Evolutionary conservation across 2,329 filamentous ascomycete species (phyloP).

Genomic region (Ophidiomyces ophidiicola): DNA sequence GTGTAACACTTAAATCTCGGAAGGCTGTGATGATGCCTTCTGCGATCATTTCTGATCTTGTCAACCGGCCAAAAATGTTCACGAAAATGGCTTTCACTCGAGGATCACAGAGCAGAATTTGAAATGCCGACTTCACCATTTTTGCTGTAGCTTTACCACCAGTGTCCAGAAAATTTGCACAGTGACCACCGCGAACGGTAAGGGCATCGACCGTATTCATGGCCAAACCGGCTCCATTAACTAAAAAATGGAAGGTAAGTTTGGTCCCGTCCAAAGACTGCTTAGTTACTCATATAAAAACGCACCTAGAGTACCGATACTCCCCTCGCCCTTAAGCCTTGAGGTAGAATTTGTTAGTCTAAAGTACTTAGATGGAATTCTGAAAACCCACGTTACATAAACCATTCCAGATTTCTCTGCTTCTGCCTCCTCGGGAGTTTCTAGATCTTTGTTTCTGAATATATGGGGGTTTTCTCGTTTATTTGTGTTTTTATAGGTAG

Average conservation of each 20-base stretch:
- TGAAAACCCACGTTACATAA: slow-evolving; percentile 49
- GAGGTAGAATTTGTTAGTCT: slow-evolving; percentile 10
- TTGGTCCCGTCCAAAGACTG: too few relatives aligned
- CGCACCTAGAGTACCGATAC: slow-evolving; percentile 58
- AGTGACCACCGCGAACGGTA: slow-evolving; percentile 51
- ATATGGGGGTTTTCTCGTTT: slow-evolving; percentile 50
- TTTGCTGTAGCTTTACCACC: slow-evolving; percentile 76
- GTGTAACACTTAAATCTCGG: slow-evolving; percentile 50
- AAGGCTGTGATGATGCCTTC: slow-evolving; percentile 62
- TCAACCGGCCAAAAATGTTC: slow-evolving; percentile 60
- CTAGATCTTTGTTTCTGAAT: slow-evolving; percentile 41
- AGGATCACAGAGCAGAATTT: slow-evolving; percentile 57
- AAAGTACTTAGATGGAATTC: not conserved
- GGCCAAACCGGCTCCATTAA: slow-evolving; percentile 79
- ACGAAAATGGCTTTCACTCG: slow-evolving; percentile 62
- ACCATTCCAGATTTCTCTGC: slow-evolving; percentile 63
- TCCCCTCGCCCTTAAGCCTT: slow-evolving; percentile 40
- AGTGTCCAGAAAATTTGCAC: slow-evolving; percentile 79
- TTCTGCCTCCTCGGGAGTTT: slow-evolving; percentile 47
- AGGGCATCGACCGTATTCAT: slow-evolving; percentile 87
- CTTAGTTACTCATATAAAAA: not conserved
- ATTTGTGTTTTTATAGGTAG: slow-evolving; percentile 50
- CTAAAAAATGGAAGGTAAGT: slow-evolving; percentile 24
- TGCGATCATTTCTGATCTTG: slow-evolving; percentile 70
- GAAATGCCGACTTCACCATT: slow-evolving; percentile 67